Evolutionary conservation across 2,329 filamentous ascomycete species (phyloP).

Genomic region (Pseudocercospora crystallina): DNA sequence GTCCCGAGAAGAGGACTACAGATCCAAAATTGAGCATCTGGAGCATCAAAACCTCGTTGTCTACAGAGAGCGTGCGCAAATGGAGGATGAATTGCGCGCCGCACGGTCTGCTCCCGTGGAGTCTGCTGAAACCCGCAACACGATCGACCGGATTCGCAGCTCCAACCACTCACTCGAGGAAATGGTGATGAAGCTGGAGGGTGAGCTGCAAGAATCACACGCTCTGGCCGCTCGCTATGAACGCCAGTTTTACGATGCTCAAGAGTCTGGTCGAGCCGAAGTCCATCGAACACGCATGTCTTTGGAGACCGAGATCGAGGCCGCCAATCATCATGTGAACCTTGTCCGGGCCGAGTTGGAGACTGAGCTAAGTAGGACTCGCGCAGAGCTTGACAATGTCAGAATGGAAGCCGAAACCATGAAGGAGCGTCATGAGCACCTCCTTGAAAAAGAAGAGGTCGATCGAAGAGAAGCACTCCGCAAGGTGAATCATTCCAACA

Average conservation of each 20-base stretch:
- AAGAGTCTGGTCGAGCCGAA: slow-evolving; percentile 75
- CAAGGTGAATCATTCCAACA: slow-evolving; percentile 55
- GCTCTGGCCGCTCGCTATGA: slow-evolving; percentile 68
- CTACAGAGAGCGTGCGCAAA: slow-evolving; percentile 43
- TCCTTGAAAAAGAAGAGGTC: slow-evolving; percentile 76
- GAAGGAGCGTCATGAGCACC: slow-evolving; percentile 77
- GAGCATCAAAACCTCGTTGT: slow-evolving; percentile 52
- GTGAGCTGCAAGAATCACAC: slow-evolving; percentile 71
- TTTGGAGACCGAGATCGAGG: slow-evolving; percentile 78
- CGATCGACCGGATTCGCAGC: slow-evolving; percentile 52
- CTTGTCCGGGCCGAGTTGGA: slow-evolving; percentile 79
- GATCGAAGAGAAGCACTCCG: slow-evolving; percentile 62
- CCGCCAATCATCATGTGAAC: slow-evolving; percentile 82
- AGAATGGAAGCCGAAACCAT: slow-evolving; percentile 77
- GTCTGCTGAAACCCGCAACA: slow-evolving; percentile 74
- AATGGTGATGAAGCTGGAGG: slow-evolving; percentile 34
- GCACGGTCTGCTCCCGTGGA: slow-evolving; percentile 65
- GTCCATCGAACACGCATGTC: slow-evolving; percentile 76
- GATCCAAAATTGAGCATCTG: slow-evolving; percentile 55
- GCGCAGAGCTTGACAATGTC: slow-evolving; percentile 73
- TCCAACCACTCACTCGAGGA: slow-evolving; percentile 31
- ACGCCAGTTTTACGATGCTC: slow-evolving; percentile 79
- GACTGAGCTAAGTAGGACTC: slow-evolving; percentile 70
- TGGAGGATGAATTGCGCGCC: slow-evolving; percentile 48
- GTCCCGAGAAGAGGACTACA: slow-evolving; percentile 63